phyloP scores from a whole-genome alignment of 345 rosid genomes.

The Bruguiera gymnorhiza region DNA sequence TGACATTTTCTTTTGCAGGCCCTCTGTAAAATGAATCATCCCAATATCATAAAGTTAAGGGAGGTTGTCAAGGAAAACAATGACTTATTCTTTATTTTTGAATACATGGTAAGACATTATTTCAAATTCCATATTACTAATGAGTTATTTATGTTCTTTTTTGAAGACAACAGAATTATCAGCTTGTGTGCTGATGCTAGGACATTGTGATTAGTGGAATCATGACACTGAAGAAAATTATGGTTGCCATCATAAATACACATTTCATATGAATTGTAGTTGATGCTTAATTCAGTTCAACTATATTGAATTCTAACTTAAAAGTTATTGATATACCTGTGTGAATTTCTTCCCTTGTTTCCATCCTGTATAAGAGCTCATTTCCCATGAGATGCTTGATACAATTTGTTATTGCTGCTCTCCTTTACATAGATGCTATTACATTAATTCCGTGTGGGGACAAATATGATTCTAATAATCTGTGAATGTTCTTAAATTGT shows the following conservation, averaged over 20 bases:
- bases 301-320: background rate
- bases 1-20: constrained; percentile 54
- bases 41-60: constrained; percentile 79
- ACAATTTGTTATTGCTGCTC: background rate
- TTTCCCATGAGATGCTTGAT: background rate
- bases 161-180: background rate
- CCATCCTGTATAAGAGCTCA: background rate
- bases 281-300: background rate
- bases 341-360: background rate
- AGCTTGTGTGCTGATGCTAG: background rate
- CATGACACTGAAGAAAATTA: background rate
- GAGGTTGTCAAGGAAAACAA: constrained; percentile 87
- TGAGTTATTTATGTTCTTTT: background rate
- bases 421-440: background rate
- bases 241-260: background rate
- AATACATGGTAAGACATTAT: constrained; percentile 70
- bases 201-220: background rate
- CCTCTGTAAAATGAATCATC: constrained; percentile 81
- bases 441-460: background rate
- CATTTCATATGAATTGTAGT: background rate
- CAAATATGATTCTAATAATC: background rate
- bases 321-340: background rate
- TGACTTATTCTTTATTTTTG: constrained; percentile 87
- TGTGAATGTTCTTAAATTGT: constrained; percentile 1
- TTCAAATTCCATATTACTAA: background rate